Base-by-base conservation (phyloP, 75 land plant species). In the Azolla pinnata region DNA sequence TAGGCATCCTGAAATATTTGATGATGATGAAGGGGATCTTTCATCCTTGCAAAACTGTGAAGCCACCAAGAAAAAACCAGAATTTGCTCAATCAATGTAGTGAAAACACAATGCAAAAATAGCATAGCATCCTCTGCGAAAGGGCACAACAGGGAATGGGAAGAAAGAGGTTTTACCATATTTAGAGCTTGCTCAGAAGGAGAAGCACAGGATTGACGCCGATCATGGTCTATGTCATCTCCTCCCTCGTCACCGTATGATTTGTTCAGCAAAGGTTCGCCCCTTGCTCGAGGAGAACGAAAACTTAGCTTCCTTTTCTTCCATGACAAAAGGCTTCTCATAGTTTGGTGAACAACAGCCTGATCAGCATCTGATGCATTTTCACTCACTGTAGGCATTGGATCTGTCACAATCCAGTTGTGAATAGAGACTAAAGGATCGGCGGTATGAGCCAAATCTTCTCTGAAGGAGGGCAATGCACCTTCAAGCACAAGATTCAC, bases 171-270 rank as follows among this genome's bases (percentile, higher is more conserved):
- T n/a, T n/a, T n/a, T 47, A 60, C 70, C 50, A 65, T 32, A 28
- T 61, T 45, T 21, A 55, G 42, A 35, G 63, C 55, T 24, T 53
- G 72, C 17, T 69, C 69, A 66, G 78, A 75, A 29, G 88, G 70
- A 14, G 79, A 45, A 30, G 74, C 77, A 44, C 72, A 79, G 33
- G 83, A 72, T 42, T 84, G 90, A 42, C 93, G 64, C 0, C 97
- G 84, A 56, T 88, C 89, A 84, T 65, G 83, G 57, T 92, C 97
- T 53, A 92, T 92, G 57, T 88, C 95, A 75, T 92, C 97, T 2
- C 97, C 97, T 53, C 97, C 97, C 17, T 87, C 85, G 65, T 92
- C 98, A 28, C 75, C 84, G 71, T 78, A 83, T 23, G 81, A 69
- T 55, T 88, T 92, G 52, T 92, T 92, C 48, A 88, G 63, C 2